Evolutionary conservation across 306 rosid species (phyloP).

Genomic region (Lotus japonicus): DNA sequence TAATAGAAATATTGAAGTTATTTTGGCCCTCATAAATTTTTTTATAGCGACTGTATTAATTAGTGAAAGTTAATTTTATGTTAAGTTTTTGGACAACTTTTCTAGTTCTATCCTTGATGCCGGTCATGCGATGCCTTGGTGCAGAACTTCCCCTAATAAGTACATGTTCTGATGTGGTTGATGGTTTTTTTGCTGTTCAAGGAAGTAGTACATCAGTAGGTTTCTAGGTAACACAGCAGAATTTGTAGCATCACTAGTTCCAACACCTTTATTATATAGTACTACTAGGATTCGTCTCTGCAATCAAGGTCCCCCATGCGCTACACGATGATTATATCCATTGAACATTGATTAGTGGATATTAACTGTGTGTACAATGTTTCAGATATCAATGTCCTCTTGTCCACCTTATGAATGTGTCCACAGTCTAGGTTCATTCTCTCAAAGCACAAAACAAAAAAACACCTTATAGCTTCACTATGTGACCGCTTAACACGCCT

Average conservation of each 20-base stretch:
- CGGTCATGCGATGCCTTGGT: too few species aligned
- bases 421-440: conserved; percentile 32
- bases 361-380: conserved; percentile 25
- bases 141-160: conserved; percentile 23
- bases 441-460: background rate
- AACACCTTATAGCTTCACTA: too few species aligned
- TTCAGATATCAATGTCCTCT: conserved; percentile 36
- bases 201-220: conserved; percentile 30
- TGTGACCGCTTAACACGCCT: conserved; percentile 10
- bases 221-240: conserved; percentile 23
- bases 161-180: conserved; percentile 19
- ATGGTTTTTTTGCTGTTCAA: conserved; percentile 20
- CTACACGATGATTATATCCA: conserved; percentile 51
- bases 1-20: too few species aligned
- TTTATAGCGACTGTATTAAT: too few species aligned
- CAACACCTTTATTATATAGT: conserved; percentile 7
- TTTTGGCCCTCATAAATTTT: too few species aligned
- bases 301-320: conserved; percentile 39
- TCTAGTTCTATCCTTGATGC: too few species aligned
- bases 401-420: conserved; percentile 21
- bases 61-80: too few species aligned
- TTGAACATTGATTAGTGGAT: conserved; percentile 38
- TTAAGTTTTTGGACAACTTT: too few species aligned
- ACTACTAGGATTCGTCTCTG: too few species aligned
- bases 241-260: conserved; percentile 33